phyloP scores from a whole-genome alignment of 495 filamentous ascomycete genomes.

The Astrothelium macrocarpum region DNA sequence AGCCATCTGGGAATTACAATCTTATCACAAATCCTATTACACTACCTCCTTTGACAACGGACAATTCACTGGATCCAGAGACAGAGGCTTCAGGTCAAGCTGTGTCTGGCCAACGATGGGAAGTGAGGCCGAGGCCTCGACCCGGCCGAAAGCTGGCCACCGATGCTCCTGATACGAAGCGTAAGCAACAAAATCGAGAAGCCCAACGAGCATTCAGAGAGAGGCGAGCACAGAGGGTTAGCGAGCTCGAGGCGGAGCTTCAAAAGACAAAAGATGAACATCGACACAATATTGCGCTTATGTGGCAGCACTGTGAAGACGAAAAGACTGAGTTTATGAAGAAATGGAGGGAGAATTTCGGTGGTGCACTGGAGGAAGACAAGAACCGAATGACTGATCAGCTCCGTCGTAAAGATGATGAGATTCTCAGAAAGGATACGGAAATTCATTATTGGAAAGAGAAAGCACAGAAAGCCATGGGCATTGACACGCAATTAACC shows the following conservation, averaged over 20 bases:
- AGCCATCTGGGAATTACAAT: not conserved
- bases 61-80: not conserved
- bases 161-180: constrained; percentile 82
- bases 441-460: constrained; percentile 4
- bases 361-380: not conserved
- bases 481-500: not conserved
- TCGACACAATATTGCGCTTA: not conserved
- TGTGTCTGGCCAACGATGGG: not conserved
- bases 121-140: constrained; percentile 19
- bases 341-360: constrained; percentile 1
- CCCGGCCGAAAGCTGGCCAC: constrained; percentile 90
- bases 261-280: not conserved
- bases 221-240: constrained; percentile 15
- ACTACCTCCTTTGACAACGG: not conserved
- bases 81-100: not conserved
- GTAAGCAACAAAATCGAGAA: constrained; percentile 88
- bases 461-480: not conserved
- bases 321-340: not conserved
- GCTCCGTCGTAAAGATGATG: not conserved
- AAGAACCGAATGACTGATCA: not conserved
- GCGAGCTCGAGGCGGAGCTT: constrained; percentile 5
- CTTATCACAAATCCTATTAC: not conserved
- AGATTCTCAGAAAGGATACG: not conserved
- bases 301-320: not conserved
- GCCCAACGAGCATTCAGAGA: constrained; percentile 90